These are phyloP conservation scores for Liquidambar formosana DNA, from an alignment of 164 flowering plant species.

Conservation along the genomic window DNA sequence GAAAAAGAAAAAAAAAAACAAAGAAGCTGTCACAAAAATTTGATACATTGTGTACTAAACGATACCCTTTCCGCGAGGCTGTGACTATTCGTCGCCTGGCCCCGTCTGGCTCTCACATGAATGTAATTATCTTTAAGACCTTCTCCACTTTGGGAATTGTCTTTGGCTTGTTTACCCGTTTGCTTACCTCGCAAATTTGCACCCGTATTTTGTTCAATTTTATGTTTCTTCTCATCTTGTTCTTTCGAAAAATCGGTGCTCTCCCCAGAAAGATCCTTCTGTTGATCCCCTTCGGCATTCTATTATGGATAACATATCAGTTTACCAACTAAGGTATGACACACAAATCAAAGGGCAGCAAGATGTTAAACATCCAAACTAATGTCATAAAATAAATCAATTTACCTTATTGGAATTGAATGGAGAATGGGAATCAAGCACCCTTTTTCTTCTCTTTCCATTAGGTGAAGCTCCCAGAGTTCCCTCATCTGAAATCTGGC, in stretches of 20 bases:
- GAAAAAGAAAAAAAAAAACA: not conserved
- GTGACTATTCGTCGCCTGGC: conserved; percentile 98
- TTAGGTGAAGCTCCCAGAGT: conserved; percentile 35
- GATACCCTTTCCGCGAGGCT: conserved; percentile 97
- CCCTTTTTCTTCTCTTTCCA: conserved; percentile 67
- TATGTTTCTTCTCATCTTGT: conserved; percentile 56
- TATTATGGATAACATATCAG: conserved; percentile 14
- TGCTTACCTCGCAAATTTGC: conserved; percentile 45
- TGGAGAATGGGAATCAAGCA: conserved; percentile 38
- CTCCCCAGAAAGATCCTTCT: conserved; percentile 41
- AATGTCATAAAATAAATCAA: not conserved
- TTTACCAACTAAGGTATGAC: not conserved
- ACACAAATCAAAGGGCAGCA: not conserved
- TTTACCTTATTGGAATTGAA: conserved; percentile 47
- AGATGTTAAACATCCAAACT: conserved; percentile 3
- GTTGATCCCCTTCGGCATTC: conserved; percentile 47
- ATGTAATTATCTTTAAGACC: conserved; percentile 70
- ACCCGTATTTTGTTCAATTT: conserved; percentile 35
- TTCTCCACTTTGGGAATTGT: conserved; percentile 51
- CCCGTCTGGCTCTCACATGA: conserved; percentile 91
- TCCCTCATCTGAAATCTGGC: conserved; percentile 36
- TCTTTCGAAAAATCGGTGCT: conserved; percentile 36
- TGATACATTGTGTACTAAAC: not conserved
- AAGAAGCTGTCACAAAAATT: not conserved
- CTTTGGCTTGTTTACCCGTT: conserved; percentile 59